Evolutionary conservation across 495 filamentous ascomycete species (phyloP), one percentile per base, ranked within the genome.

Genomic region (Podospora pseudoanserina): DNA sequence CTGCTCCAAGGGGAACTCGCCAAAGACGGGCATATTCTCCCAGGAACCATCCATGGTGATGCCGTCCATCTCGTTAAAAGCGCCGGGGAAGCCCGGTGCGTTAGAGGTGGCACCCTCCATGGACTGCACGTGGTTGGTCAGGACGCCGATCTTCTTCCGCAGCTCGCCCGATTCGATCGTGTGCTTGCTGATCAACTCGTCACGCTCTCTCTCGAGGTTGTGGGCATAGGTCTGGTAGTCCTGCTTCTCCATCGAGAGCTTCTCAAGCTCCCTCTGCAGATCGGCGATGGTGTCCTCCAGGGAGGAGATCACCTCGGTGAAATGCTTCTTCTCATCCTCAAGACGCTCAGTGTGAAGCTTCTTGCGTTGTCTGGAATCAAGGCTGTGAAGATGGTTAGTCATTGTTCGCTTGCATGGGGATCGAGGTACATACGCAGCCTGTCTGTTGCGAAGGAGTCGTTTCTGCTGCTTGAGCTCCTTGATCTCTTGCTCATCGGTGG

Each of bases 391-490:
- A 80, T 59, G 84, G 85, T 84, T 74, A 79, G 79, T 23, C 68
- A 49, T 63, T 6, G 23, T 20, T 20, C 19, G 59, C 13, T 32
- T 61, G 7, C 13, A 13, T 11, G 16, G 23, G 23, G 20, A 9
- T 61, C 6, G 26, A 28, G 60, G 27, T 32, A 89, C 92, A 84
- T 86, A 97, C 91, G 95, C 95, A 76, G 95, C 95, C 80, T 98
- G 94, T 71, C 95, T 86, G 79, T 99, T 99, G 73, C 96, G 86
- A 65, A 99, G 82, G 64, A 99, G 83, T 20, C 95, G 88, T 85
- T 99, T 99, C 79, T 97, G 96, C 74, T 97, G 93, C 87, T 98
- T 98, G 73, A 98, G 84, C 79, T 98, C 94, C 84, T 97, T 98
- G 81, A 97, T 91, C 82, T 95, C 91, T 68, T 96, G 91, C 71